Conservation (phyloP, 148 eudicot species). For the Pharnaceum exiguum region DNA sequence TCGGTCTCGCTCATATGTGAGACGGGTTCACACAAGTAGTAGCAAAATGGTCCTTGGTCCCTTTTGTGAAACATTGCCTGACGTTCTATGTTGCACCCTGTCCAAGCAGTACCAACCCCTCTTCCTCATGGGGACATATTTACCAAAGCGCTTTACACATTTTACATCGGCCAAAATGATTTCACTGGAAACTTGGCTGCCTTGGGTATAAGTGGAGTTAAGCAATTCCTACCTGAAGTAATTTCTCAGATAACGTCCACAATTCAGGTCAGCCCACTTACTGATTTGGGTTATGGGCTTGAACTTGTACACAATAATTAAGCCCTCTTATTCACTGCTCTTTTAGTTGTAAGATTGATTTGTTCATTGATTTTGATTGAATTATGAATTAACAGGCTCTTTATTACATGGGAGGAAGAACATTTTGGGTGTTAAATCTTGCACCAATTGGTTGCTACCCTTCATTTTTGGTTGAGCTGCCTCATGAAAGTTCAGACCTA, state of each 20-base stretch:
- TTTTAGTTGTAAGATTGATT: background rate
- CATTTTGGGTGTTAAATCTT: constrained; percentile 73
- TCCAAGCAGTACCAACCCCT: constrained; percentile 30
- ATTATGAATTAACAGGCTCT: constrained; percentile 45
- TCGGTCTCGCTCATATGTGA: too few relatives aligned
- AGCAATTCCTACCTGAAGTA: constrained; percentile 60
- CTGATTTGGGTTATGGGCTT: background rate
- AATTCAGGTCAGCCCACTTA: constrained; percentile 46
- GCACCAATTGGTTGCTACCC: constrained; percentile 91
- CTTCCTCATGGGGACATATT: constrained; percentile 53
- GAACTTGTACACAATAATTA: background rate
- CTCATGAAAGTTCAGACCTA: constrained; percentile 47
- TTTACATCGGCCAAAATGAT: constrained; percentile 95
- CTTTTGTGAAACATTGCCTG: too few relatives aligned
- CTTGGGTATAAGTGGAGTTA: constrained; percentile 56
- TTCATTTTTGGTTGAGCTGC: constrained; percentile 48
- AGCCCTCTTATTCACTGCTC: constrained; percentile 1
- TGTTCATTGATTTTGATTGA: background rate
- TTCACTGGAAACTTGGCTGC: constrained; percentile 59
- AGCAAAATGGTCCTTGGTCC: too few relatives aligned
- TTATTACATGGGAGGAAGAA: constrained; percentile 55
- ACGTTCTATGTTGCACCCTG: too few relatives aligned
- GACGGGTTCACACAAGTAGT: too few relatives aligned
- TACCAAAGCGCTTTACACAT: constrained; percentile 72
- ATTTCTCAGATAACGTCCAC: constrained; percentile 60